Evolutionary conservation across 495 filamentous ascomycete genomes (phyloP), one percentile per base, ranked within the genome.

Genomic region (Neurospora cerealis): DNA sequence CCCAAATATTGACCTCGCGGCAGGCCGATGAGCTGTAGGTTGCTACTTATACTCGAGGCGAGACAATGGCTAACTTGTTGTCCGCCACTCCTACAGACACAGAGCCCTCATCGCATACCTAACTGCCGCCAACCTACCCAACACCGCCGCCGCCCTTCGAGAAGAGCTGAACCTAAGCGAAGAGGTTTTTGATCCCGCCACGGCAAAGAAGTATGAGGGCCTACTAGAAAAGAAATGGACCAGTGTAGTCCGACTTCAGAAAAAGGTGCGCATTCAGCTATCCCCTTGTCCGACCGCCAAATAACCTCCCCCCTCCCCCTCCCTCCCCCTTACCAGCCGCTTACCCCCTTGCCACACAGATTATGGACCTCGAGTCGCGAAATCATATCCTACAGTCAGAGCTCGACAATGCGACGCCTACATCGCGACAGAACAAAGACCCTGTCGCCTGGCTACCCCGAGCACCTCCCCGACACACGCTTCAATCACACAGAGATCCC

Each of bases 141-240:
- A 88, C 72, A 91, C 89, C 76, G 92, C 91, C 42, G 84, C 89
- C 62, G 89, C 91, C 54, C 81, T 97, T 32, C 85, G 90, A 69
- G 82, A 87, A 75, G 91, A 93, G 81, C 80, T 92, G 4, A 85
- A 84, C 42, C 83, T 95, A 7, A 88, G 89, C 24, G 87, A 87
- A 74, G 86, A 91, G 71, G 87, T 83, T 60, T 95, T 96, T 77
- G 92, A 97, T 79, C 87, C 91, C 40, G 83, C 87, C 5, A 94
- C 92, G 10, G 84, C 89, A 41, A 96, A 96, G 84, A 96, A 94
- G 82, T 98, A 97, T 83, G 93, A 95, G 78, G 91, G 91, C 7
- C 80, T 98, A 24, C 80, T 98, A 79, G 95, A 97, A 85, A 96
- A 95, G 85, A 98, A 98, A 85, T 98, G 95, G 94, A 98, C 95